phyloP scores from a whole-genome alignment of 352 stramenopile genomes.

The Globisporangium acanthophoron region DNA sequence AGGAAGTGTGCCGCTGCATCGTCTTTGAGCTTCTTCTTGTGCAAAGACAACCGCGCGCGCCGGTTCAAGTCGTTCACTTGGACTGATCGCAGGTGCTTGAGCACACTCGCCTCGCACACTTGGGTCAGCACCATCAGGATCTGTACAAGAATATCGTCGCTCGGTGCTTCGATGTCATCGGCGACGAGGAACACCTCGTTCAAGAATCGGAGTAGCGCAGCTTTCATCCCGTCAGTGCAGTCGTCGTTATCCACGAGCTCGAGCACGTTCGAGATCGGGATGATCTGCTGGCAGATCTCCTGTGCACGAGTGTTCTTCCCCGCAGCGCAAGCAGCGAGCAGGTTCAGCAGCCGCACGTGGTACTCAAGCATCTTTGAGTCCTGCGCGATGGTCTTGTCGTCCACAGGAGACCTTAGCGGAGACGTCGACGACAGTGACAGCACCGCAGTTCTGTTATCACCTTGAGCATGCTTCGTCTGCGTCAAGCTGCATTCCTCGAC shows the following conservation, averaged over 20 bases:
- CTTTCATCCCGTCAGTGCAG: conserved; percentile 45
- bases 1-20: conserved; percentile 20
- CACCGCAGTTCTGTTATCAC: not conserved
- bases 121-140: conserved; percentile 26
- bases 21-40: conserved; percentile 38
- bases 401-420: conserved; percentile 9
- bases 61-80: conserved; percentile 48
- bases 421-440: not conserved
- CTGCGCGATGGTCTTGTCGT: conserved; percentile 13
- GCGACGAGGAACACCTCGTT: conserved; percentile 54
- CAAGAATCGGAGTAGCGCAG: conserved; percentile 50
- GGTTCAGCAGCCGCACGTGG: conserved; percentile 42
- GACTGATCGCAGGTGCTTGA: conserved; percentile 29
- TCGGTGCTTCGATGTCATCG: conserved; percentile 43
- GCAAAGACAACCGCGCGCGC: conserved; percentile 29
- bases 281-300: conserved; percentile 63
- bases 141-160: conserved; percentile 30
- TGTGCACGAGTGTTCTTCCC: conserved; percentile 59
- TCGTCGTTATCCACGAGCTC: conserved; percentile 29
- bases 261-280: conserved; percentile 36
- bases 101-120: conserved; percentile 26
- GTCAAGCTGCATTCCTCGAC: not conserved
- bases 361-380: conserved; percentile 45
- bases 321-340: conserved; percentile 53
- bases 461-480: not conserved